phyloP scores from a whole-genome alignment of 1,139 yeast genomes.

The Geotrichum klebahnii region DNA sequence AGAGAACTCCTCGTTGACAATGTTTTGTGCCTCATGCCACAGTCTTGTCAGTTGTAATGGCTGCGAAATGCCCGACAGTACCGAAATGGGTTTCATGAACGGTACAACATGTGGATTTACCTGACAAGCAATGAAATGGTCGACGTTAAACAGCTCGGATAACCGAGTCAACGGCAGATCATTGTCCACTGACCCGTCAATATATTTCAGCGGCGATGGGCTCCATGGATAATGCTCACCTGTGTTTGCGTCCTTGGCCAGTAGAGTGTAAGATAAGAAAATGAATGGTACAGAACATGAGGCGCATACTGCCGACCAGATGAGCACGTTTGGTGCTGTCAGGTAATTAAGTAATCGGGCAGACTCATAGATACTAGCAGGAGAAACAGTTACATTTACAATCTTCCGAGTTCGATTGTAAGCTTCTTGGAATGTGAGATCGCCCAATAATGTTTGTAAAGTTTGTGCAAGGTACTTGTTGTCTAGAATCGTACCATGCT shows the following conservation, averaged over 20 bases:
- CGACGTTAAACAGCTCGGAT: conserved; percentile 94
- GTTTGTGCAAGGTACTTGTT: conserved; percentile 66
- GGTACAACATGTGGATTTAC: conserved; percentile 97
- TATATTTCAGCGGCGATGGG: conserved; percentile 73
- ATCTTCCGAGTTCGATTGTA: conserved; percentile 78
- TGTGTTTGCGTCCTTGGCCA: conserved; percentile 74
- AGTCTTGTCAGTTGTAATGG: conserved; percentile 23
- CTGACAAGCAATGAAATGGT: conserved; percentile 94
- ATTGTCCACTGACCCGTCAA: conserved; percentile 94
- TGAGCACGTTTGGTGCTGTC: conserved; percentile 90
- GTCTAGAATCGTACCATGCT: conserved; percentile 87
- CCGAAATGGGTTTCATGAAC: conserved; percentile 45
- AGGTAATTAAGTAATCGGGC: conserved; percentile 81
- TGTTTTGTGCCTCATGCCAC: conserved; percentile 56
- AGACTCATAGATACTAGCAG: conserved; percentile 53
- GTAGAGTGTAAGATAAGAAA: conserved; percentile 79
- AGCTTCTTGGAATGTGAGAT: conserved; percentile 91
- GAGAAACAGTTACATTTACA: conserved; percentile 83
- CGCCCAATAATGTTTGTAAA: conserved; percentile 78
- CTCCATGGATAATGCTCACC: conserved; percentile 73
- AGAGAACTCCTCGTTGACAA: conserved; percentile 64
- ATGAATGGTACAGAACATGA: conserved; percentile 92
- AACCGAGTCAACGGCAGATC: conserved; percentile 86
- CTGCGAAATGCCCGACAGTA: background rate
- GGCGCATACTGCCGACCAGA: conserved; percentile 95